Percentiles rank a stretch among this genome's conserved stretches.
phyloP scores from a whole-genome alignment of 257 asterid species.

The Solanum etuberosum region DNA sequence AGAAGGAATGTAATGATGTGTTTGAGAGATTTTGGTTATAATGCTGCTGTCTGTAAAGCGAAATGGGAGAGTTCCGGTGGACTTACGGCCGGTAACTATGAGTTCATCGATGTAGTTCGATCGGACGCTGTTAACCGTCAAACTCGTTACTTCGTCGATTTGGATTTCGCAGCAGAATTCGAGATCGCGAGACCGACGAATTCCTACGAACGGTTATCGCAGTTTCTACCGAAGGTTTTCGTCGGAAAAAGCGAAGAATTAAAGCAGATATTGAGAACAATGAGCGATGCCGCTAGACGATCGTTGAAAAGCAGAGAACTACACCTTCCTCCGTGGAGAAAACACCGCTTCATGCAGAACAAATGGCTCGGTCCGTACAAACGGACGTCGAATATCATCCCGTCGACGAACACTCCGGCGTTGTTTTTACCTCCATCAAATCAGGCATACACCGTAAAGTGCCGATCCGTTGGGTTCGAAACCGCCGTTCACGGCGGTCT shows the following conservation, averaged over 20 bases:
- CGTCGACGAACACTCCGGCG: neutral
- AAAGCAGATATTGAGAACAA: constrained; percentile 40
- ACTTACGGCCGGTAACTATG: constrained; percentile 58
- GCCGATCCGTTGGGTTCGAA: constrained; percentile 1
- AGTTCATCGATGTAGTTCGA: constrained; percentile 54
- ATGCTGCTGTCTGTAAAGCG: constrained; percentile 70
- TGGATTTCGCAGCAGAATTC: constrained; percentile 62
- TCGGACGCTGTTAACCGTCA: constrained; percentile 5
- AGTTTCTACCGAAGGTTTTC: constrained; percentile 35
- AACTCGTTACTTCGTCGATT: constrained; percentile 43
- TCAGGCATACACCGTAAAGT: neutral
- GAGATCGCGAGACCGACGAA: constrained; percentile 65
- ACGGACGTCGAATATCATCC: constrained; percentile 18
- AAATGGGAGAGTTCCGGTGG: constrained; percentile 73
- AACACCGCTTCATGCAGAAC: constrained; percentile 71
- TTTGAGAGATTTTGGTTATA: constrained; percentile 52
- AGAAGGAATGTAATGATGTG: constrained; percentile 56
- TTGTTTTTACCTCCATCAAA: neutral
- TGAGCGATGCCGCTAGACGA: constrained; percentile 50
- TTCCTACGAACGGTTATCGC: constrained; percentile 24
- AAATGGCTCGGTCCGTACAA: constrained; percentile 66
- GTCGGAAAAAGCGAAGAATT: constrained; percentile 48
- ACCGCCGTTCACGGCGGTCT: neutral
- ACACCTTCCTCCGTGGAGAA: constrained; percentile 80
- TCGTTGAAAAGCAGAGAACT: constrained; percentile 54